Percentiles rank a stretch among this genome's conserved stretches.
Conservation (phyloP, 345 rosid species). For the Lumnitzera littorea region DNA sequence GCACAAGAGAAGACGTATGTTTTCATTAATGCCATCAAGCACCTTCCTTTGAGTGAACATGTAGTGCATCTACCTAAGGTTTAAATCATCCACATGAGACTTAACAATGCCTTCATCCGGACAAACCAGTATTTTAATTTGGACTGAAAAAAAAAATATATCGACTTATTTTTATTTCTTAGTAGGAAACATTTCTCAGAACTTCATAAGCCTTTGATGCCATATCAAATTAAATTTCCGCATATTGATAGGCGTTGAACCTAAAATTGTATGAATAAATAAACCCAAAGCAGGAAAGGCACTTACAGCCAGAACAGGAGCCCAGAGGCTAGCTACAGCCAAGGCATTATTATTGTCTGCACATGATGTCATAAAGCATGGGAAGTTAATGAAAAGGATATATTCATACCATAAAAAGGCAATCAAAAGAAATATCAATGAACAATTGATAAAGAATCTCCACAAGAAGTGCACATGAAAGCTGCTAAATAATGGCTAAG, state of each 20-base stretch:
- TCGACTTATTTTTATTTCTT: too few species aligned
- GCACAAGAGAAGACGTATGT: too few species aligned
- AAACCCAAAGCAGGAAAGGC: slow-evolving; percentile 8
- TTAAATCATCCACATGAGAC: too few species aligned
- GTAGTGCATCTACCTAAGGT: too few species aligned
- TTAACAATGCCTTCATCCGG: too few species aligned
- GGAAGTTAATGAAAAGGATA: slow-evolving; percentile 8
- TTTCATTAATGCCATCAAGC: too few species aligned
- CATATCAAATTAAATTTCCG: background rate
- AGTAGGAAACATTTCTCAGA: background rate
- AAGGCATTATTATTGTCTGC: slow-evolving; percentile 78
- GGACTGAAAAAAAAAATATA: too few species aligned
- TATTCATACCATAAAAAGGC: background rate
- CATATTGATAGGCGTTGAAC: background rate
- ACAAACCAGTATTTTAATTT: too few species aligned
- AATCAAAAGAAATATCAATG: background rate
- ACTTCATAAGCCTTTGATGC: background rate
- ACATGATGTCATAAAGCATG: slow-evolving; percentile 18
- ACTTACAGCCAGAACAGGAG: slow-evolving; percentile 95
- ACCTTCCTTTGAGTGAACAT: too few species aligned
- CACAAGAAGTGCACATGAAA: too few species aligned
- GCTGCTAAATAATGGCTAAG: too few species aligned
- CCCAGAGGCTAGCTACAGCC: slow-evolving; percentile 90
- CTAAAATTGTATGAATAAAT: background rate
- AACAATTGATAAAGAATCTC: too few species aligned